Percentiles rank a stretch among this genome's conserved stretches.
phyloP scores from a whole-genome alignment of 1,139 yeast genomes.

The Lodderomyces parapsilosis region DNA sequence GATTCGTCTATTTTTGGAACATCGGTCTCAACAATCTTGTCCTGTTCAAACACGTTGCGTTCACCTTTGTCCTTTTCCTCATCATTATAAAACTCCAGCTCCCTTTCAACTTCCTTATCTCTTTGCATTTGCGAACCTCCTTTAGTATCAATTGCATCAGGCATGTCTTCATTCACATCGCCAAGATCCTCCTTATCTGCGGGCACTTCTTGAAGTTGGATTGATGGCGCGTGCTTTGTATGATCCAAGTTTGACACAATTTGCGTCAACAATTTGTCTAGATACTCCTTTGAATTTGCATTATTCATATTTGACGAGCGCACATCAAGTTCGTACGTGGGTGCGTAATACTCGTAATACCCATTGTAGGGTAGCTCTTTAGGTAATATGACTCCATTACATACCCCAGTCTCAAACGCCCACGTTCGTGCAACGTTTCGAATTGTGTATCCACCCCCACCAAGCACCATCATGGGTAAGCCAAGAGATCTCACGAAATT shows the following conservation, averaged over 20 bases:
- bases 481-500: conserved; percentile 82
- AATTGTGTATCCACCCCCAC: conserved; percentile 99
- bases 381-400: conserved; percentile 77
- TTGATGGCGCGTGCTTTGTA: conserved; percentile 94
- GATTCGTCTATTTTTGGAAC: conserved; percentile 7
- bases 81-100: conserved; percentile 66
- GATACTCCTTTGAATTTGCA: conserved; percentile 90
- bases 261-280: conserved; percentile 78
- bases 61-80: conserved; percentile 54
- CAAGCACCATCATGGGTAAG: conserved; percentile 87
- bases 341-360: conserved; percentile 95
- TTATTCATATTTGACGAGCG: conserved; percentile 96
- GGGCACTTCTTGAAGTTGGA: conserved; percentile 90
- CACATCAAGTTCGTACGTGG: conserved; percentile 90
- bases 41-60: conserved; percentile 22
- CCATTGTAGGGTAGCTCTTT: conserved; percentile 92
- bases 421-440: conserved; percentile 95
- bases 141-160: conserved; percentile 75
- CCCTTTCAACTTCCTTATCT: conserved; percentile 67
- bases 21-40: conserved; percentile 2
- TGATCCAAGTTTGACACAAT: conserved; percentile 78
- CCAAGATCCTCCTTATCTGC: conserved; percentile 77
- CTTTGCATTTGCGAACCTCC: conserved; percentile 89
- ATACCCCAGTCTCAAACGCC: conserved; percentile 91
- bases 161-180: conserved; percentile 73